phyloP scores from a whole-genome alignment of 2,329 filamentous ascomycete species.

The Balansia obtecta region DNA sequence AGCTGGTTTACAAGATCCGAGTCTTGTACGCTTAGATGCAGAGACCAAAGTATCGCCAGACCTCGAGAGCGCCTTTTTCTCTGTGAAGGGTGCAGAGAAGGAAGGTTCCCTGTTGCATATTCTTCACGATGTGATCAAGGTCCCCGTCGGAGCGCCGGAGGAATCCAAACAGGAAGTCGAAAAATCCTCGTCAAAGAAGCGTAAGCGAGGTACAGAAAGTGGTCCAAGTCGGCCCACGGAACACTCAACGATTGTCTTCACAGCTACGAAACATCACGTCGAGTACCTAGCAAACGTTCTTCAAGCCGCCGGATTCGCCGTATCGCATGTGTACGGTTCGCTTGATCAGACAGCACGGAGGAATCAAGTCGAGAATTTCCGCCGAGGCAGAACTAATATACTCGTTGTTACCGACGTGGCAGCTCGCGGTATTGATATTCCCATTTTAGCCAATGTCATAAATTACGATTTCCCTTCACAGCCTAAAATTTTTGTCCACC shows the following conservation, averaged over 20 bases:
- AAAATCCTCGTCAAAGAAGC: constrained; percentile 51
- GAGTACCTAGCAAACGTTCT: constrained; percentile 83
- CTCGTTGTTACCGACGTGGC: constrained; percentile 95
- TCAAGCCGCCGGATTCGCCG: constrained; percentile 68
- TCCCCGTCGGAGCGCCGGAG: constrained; percentile 58
- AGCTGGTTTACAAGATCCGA: constrained; percentile 85
- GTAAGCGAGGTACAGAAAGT: constrained; percentile 49
- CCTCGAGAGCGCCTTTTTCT: constrained; percentile 90
- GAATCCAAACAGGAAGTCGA: constrained; percentile 33
- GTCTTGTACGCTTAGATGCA: constrained; percentile 77
- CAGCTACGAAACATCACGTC: constrained; percentile 92
- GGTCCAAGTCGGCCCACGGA: constrained; percentile 58
- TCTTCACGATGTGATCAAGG: constrained; percentile 82
- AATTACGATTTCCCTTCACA: constrained; percentile 98
- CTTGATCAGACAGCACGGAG: constrained; percentile 89
- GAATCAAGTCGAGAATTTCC: constrained; percentile 83
- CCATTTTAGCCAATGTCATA: constrained; percentile 89
- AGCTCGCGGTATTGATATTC: constrained; percentile 94
- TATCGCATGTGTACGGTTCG: constrained; percentile 89
- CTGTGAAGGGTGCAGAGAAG: constrained; percentile 83
- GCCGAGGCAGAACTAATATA: constrained; percentile 73
- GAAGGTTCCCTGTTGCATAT: constrained; percentile 86
- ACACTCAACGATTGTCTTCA: constrained; percentile 90
- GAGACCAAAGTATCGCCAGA: constrained; percentile 95
- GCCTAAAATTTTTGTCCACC: constrained; percentile 91